Percentiles rank a stretch among this genome's conserved stretches.
Evolutionary conservation across 2,329 filamentous ascomycete genomes (phyloP).

Genomic region (Leptodontidium sp.): DNA sequence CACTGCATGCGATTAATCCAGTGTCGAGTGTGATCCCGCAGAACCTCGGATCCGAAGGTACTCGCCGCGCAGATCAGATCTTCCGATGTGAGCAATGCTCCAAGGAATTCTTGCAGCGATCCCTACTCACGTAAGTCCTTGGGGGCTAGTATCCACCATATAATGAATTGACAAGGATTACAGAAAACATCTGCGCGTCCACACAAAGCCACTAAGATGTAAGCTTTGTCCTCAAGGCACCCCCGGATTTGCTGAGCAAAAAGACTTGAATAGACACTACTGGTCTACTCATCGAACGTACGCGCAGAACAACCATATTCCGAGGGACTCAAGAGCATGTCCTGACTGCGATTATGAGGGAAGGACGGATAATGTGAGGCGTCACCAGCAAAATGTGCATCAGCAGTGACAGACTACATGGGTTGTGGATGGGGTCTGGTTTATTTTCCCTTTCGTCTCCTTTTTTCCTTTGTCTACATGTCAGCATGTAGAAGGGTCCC

Average conservation of each 20-base stretch:
- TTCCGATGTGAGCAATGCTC: neutral
- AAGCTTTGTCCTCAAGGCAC: constrained; percentile 8
- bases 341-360: constrained; percentile 19
- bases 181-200: constrained; percentile 20
- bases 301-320: constrained; percentile 16
- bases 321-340: constrained; percentile 15
- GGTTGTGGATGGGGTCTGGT: neutral
- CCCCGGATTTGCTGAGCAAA: constrained; percentile 10
- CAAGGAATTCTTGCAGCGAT: constrained; percentile 15
- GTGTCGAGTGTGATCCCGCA: neutral
- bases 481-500: neutral
- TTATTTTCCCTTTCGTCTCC: constrained; percentile 9
- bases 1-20: constrained; percentile 4
- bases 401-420: constrained; percentile 6
- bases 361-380: constrained; percentile 24
- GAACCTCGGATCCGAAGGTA: neutral
- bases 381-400: constrained; percentile 23
- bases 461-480: constrained; percentile 4
- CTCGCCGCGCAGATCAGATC: constrained; percentile 4
- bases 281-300: constrained; percentile 21
- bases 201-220: constrained; percentile 23
- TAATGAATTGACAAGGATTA: constrained; percentile 3
- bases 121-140: constrained; percentile 7
- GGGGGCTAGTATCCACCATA: neutral
- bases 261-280: constrained; percentile 26